Evolutionary conservation across 2,329 filamentous ascomycete species (phyloP).

Genomic region (Cadophora luteo-olivacea): DNA sequence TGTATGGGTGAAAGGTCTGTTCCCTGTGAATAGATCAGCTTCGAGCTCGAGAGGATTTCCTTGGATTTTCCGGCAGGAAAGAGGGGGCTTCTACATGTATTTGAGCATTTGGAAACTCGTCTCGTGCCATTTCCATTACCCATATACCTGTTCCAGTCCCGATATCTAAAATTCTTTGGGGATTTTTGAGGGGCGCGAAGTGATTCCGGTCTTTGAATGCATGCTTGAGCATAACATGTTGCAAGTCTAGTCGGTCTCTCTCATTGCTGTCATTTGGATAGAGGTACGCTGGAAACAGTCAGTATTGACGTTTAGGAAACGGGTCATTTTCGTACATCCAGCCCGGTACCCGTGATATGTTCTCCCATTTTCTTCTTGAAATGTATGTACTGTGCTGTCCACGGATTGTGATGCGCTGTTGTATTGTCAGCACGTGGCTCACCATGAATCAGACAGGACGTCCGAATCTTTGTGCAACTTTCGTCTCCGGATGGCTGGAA

Average conservation of each 20-base stretch:
- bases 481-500: slow-evolving; percentile 33
- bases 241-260: slow-evolving; percentile 55
- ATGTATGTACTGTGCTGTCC: slow-evolving; percentile 32
- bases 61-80: neutral
- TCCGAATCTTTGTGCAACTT: slow-evolving; percentile 28
- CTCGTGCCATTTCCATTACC: slow-evolving; percentile 65
- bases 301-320: neutral
- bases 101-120: slow-evolving; percentile 62
- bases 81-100: slow-evolving; percentile 49
- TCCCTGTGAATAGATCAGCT: slow-evolving; percentile 44
- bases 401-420: slow-evolving; percentile 25
- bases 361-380: slow-evolving; percentile 39
- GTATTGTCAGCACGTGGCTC: slow-evolving; percentile 20
- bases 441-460: slow-evolving; percentile 12
- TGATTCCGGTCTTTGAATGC: slow-evolving; percentile 47
- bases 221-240: slow-evolving; percentile 54
- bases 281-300: slow-evolving; percentile 34
- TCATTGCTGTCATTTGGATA: slow-evolving; percentile 57
- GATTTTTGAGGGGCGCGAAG: slow-evolving; percentile 50
- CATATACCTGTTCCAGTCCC: slow-evolving; percentile 64
- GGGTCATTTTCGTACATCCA: slow-evolving; percentile 22
- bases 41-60: neutral
- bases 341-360: slow-evolving; percentile 40
- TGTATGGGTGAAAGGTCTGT: slow-evolving; percentile 74
- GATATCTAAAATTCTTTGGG: slow-evolving; percentile 45